Evolutionary conservation across 306 rosid genomes (phyloP).

Genomic region (Argentina anserina): DNA sequence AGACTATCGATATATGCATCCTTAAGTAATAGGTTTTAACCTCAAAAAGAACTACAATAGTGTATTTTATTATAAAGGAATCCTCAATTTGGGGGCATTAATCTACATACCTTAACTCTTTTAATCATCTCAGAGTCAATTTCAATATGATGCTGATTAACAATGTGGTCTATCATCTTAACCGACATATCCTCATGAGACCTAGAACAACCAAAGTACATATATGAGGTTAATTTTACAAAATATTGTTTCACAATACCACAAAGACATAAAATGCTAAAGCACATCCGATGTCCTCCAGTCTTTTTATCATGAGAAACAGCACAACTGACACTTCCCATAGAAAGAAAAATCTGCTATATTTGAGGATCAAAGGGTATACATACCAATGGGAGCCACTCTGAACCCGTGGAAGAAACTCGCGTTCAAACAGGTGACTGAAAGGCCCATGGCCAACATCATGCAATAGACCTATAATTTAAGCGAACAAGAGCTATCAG

Average conservation of each 20-base stretch:
- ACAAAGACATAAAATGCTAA: slow-evolving; percentile 13
- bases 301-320: slow-evolving; percentile 1
- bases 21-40: background rate
- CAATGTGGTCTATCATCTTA: slow-evolving; percentile 72
- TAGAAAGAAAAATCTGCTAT: background rate
- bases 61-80: background rate
- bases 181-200: slow-evolving; percentile 91
- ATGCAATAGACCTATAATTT: slow-evolving; percentile 77
- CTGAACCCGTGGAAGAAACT: slow-evolving; percentile 69
- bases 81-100: background rate
- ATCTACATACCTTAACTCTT: slow-evolving; percentile 56
- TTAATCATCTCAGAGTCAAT: slow-evolving; percentile 60
- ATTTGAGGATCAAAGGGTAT: background rate
- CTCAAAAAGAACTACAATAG: background rate
- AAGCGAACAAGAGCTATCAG: slow-evolving; percentile 7
- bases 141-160: slow-evolving; percentile 74
- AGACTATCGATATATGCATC: background rate
- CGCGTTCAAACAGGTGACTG: slow-evolving; percentile 92
- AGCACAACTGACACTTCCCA: background rate
- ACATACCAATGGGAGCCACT: slow-evolving; percentile 60
- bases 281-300: background rate
- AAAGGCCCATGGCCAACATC: slow-evolving; percentile 97
- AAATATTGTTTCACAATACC: background rate
- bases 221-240: slow-evolving; percentile 6
- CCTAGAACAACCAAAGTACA: slow-evolving; percentile 37